Conservation (phyloP, 495 filamentous ascomycete species). For the Emericellopsis terricola region DNA sequence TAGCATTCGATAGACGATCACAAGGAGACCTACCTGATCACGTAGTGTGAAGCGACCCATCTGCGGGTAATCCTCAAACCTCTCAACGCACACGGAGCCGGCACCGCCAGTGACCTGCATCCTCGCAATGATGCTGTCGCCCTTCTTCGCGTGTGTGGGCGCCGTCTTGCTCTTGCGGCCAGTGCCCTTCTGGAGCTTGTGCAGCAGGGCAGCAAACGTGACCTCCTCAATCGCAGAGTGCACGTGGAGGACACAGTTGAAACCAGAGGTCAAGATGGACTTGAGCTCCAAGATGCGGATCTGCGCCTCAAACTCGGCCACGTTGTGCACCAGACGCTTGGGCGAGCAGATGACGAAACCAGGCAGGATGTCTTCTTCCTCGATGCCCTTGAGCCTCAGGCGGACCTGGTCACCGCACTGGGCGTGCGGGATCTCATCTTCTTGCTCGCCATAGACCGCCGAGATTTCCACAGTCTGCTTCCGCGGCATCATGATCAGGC, state of each 20-base stretch:
- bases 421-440: constrained; percentile 68
- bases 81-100: constrained; percentile 77
- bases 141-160: constrained; percentile 81
- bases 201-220: constrained; percentile 67
- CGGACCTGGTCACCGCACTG: constrained; percentile 93
- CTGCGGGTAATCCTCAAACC: constrained; percentile 85
- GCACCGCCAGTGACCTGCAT: constrained; percentile 73
- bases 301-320: constrained; percentile 84
- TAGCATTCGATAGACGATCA: constrained; percentile 6
- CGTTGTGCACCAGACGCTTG: constrained; percentile 81
- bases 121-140: constrained; percentile 82
- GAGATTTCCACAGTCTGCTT: constrained; percentile 59
- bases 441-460: constrained; percentile 85
- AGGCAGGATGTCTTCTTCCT: constrained; percentile 92
- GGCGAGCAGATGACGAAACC: constrained; percentile 92
- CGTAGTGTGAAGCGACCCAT: constrained; percentile 87
- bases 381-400: constrained; percentile 75
- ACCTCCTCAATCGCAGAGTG: constrained; percentile 93
- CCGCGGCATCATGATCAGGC: constrained; percentile 87
- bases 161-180: constrained; percentile 79
- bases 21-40: constrained; percentile 50
- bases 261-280: constrained; percentile 60
- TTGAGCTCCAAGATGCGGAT: constrained; percentile 91
- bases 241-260: constrained; percentile 87
- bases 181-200: constrained; percentile 96